phyloP scores from a whole-genome alignment of 768 basidiomycete species.

The Boletus eberwhitei region DNA sequence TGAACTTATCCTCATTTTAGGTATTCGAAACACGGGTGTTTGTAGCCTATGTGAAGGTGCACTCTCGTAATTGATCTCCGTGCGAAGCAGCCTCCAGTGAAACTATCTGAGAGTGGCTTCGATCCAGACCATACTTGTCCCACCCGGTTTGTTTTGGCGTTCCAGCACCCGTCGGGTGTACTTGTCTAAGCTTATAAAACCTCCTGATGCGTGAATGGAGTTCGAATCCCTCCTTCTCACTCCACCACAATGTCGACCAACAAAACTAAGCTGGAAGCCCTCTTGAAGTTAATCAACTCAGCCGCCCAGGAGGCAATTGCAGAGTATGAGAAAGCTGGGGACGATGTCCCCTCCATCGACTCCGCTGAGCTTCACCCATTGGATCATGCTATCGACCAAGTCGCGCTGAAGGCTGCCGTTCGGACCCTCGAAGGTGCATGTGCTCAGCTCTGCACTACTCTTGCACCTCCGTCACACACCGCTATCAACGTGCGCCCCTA shows the following conservation, averaged over 20 bases:
- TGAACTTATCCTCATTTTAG: not conserved
- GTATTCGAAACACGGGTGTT: not conserved
- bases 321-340: constrained; percentile 30
- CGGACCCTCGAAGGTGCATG: constrained; percentile 36
- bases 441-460: constrained; percentile 32
- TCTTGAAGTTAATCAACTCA: constrained; percentile 31
- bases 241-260: constrained; percentile 15
- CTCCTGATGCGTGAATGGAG: not conserved
- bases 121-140: not conserved
- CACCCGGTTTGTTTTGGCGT: not conserved
- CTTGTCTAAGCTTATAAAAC: not conserved
- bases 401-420: constrained; percentile 24
- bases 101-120: not conserved
- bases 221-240: not conserved
- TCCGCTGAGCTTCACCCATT: constrained; percentile 34
- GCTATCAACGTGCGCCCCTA: constrained; percentile 29
- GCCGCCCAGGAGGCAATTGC: constrained; percentile 33
- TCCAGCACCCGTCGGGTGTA: not conserved
- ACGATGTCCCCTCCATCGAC: constrained; percentile 34
- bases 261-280: constrained; percentile 24
- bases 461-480: constrained; percentile 34
- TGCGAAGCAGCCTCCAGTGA: not conserved
- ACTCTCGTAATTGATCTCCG: not conserved
- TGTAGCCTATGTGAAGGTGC: not conserved
- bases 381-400: constrained; percentile 26